A percentile compares a stretch with the other conserved stretches of the same genome.
Conservation (phyloP, 23 red algal species). For the Gracilaria vermiculophylla region DNA sequence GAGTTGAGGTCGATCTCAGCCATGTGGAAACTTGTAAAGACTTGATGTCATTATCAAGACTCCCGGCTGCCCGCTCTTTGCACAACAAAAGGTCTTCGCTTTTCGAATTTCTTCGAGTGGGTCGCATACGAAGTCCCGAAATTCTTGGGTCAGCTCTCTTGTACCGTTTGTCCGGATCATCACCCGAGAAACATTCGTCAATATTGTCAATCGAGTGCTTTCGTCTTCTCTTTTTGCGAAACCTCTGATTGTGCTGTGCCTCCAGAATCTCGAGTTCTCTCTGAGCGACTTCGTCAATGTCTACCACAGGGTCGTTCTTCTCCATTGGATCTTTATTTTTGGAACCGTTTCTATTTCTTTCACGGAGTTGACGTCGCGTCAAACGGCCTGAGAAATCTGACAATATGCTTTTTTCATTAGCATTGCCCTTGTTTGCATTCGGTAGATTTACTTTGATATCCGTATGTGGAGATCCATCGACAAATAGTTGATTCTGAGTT, state of each 20-base stretch:
- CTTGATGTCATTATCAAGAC: not conserved
- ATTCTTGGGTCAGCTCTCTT: not conserved
- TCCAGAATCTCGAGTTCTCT: conserved; percentile 49
- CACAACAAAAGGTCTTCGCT: not conserved
- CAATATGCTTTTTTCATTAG: conserved; percentile 43
- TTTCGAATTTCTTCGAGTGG: conserved; percentile 21
- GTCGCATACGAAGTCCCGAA: not conserved
- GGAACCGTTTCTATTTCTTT: conserved; percentile 19
- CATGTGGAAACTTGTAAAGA: conserved; percentile 62
- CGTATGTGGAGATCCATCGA: not conserved
- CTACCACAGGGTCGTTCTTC: conserved; percentile 1
- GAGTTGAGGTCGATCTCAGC: conserved; percentile 61
- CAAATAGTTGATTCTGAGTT: not conserved
- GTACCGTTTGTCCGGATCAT: not conserved
- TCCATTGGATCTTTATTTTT: not conserved
- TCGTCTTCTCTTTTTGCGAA: conserved; percentile 10
- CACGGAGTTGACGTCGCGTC: not conserved
- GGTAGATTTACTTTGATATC: not conserved
- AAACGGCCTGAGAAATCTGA: conserved; percentile 44
- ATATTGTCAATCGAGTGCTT: not conserved
- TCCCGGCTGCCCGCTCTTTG: not conserved
- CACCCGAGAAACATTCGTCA: conserved; percentile 22
- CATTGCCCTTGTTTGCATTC: not conserved
- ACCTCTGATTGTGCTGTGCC: conserved; percentile 7
- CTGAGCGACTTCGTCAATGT: conserved; percentile 63